Evolutionary conservation across 2,329 filamentous ascomycete genomes (phyloP).

Genomic region (Neonectria coccinea): DNA sequence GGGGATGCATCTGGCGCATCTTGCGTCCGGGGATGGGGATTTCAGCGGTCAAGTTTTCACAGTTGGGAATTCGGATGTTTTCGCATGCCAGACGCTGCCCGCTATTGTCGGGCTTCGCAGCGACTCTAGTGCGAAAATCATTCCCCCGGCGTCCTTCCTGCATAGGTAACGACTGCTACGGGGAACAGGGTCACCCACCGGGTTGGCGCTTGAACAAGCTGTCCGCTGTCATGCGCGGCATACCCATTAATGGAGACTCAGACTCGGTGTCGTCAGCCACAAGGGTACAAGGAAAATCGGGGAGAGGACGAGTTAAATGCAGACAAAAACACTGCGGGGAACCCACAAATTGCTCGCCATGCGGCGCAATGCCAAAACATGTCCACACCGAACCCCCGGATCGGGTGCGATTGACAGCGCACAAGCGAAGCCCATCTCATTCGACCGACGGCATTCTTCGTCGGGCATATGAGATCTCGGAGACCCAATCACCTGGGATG

Average conservation of each 20-base stretch:
- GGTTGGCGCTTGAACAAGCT: conserved; percentile 7
- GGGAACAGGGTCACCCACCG: conserved; percentile 4
- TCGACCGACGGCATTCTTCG: conserved; percentile 12
- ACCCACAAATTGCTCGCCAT: conserved; percentile 5
- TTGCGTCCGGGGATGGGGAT: conserved; percentile 20
- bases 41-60: conserved; percentile 14
- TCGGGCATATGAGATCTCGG: conserved; percentile 9
- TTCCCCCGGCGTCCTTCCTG: neutral
- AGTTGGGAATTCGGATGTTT: neutral
- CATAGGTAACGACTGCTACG: conserved; percentile 1
- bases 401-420: neutral
- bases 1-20: conserved; percentile 23
- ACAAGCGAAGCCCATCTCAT: neutral
- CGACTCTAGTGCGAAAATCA: neutral
- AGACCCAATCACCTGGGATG: conserved; percentile 18
- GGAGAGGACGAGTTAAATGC: neutral
- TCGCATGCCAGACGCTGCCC: neutral
- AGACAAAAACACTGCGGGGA: conserved; percentile 10
- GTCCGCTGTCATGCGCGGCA: conserved; percentile 4
- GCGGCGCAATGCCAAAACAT: conserved; percentile 4
- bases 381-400: neutral
- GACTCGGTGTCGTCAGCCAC: neutral
- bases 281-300: neutral
- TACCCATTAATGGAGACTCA: neutral
- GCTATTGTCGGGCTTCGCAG: neutral